phyloP scores from a whole-genome alignment of 495 filamentous ascomycete species.

The Stereocaulon alpinum region DNA sequence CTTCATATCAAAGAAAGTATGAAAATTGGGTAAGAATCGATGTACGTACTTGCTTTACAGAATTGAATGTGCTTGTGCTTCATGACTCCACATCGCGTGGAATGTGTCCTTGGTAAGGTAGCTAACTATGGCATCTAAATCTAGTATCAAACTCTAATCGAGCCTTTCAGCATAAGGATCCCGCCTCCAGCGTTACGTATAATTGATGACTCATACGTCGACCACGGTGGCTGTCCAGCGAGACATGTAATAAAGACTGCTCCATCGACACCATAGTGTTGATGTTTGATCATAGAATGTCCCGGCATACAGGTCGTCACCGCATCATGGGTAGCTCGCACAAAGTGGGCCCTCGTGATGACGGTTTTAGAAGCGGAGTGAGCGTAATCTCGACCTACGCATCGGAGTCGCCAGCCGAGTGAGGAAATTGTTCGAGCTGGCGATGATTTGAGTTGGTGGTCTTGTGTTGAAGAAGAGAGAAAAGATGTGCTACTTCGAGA shows the following conservation, averaged over 20 bases:
- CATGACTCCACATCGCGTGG: background rate
- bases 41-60: background rate
- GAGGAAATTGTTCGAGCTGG: conserved; percentile 47
- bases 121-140: background rate
- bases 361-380: conserved; percentile 96
- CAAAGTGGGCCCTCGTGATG: conserved; percentile 73
- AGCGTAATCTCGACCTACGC: conserved; percentile 71
- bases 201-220: too few relatives aligned
- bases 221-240: background rate
- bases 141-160: background rate
- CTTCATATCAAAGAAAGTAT: conserved; percentile 37
- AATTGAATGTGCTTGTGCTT: background rate
- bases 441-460: conserved; percentile 95
- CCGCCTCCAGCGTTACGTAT: too few relatives aligned
- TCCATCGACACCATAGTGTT: background rate
- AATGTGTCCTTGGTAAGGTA: too few relatives aligned
- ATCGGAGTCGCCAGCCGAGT: conserved; percentile 82
- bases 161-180: background rate
- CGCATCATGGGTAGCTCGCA: conserved; percentile 83
- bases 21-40: background rate
- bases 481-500: conserved; percentile 24
- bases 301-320: conserved; percentile 92
- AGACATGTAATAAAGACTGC: background rate
- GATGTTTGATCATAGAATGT: conserved; percentile 36
- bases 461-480: conserved; percentile 46